Conservation (phyloP, 306 rosid species). For the Rubus idaeus region DNA sequence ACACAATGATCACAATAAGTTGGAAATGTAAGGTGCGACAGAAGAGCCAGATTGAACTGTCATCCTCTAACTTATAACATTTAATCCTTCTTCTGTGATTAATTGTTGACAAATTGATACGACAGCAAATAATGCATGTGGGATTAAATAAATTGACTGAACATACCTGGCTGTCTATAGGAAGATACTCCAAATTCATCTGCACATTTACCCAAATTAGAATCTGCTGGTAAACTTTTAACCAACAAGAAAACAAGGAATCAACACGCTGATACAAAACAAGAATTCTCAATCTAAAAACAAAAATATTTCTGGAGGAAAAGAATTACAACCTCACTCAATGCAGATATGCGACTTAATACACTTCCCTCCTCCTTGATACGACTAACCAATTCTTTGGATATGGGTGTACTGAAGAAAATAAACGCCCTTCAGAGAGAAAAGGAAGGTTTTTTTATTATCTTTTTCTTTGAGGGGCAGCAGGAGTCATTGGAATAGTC, state of each 20-base stretch:
- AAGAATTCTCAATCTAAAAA: constrained; percentile 25
- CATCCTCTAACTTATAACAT: neutral
- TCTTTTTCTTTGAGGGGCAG: neutral
- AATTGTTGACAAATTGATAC: neutral
- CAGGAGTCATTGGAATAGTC: constrained; percentile 21
- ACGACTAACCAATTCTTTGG: constrained; percentile 62
- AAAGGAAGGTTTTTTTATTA: constrained; percentile 13
- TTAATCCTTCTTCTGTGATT: neutral
- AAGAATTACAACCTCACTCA: constrained; percentile 68
- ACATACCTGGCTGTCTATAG: constrained; percentile 90
- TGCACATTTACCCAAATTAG: constrained; percentile 49
- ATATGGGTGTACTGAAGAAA: constrained; percentile 80
- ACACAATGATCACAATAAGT: neutral
- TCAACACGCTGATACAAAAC: constrained; percentile 24
- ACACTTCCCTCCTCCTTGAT: constrained; percentile 68
- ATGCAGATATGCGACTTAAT: constrained; percentile 71
- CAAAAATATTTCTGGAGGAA: constrained; percentile 19
- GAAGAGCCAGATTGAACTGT: neutral
- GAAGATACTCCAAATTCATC: constrained; percentile 96
- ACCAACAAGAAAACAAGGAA: neutral
- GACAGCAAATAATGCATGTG: constrained; percentile 5
- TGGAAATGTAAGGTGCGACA: neutral
- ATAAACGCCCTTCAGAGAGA: constrained; percentile 77
- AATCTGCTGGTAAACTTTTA: neutral
- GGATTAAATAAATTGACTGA: constrained; percentile 11